Percentiles rank a stretch among this genome's conserved stretches.
Conservation (phyloP, 1,139 yeast species). For the Maudiozyma humilis region DNA sequence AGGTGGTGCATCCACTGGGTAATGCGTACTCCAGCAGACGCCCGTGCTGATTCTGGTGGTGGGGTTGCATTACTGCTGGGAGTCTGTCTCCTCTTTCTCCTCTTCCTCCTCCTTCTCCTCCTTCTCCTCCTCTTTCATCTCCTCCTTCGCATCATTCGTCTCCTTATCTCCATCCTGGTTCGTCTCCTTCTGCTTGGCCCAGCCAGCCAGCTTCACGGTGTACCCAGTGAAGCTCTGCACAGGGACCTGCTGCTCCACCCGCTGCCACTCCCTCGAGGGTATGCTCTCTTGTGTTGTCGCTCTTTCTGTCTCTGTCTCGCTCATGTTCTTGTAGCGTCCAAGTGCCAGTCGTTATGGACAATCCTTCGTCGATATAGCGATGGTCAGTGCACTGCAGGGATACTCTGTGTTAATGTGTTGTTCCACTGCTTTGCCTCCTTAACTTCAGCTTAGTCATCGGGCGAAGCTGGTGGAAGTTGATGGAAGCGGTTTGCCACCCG, state of each 20-base stretch:
- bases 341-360: background rate
- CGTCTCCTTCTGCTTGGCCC: conserved; percentile 8
- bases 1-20: too few relatives aligned
- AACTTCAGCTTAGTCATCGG: too few relatives aligned
- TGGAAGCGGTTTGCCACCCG: too few relatives aligned
- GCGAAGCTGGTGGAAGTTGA: too few relatives aligned
- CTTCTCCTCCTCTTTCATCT: too few relatives aligned
- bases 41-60: too few relatives aligned
- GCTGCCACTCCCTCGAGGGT: background rate
- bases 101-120: too few relatives aligned
- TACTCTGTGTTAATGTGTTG: too few relatives aligned
- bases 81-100: too few relatives aligned
- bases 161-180: background rate
- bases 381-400: background rate
- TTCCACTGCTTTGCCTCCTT: too few relatives aligned
- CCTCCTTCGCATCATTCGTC: background rate
- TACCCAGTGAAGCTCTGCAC: conserved; percentile 24
- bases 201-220: conserved; percentile 20
- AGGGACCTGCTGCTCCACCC: conserved; percentile 7
- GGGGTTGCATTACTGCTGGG: too few relatives aligned
- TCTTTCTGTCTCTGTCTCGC: background rate
- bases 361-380: background rate
- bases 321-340: background rate
- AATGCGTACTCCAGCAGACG: too few relatives aligned
- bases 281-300: background rate